phyloP scores from a whole-genome alignment of 2,329 filamentous ascomycete genomes.

The Rhynchosporium graminicola region DNA sequence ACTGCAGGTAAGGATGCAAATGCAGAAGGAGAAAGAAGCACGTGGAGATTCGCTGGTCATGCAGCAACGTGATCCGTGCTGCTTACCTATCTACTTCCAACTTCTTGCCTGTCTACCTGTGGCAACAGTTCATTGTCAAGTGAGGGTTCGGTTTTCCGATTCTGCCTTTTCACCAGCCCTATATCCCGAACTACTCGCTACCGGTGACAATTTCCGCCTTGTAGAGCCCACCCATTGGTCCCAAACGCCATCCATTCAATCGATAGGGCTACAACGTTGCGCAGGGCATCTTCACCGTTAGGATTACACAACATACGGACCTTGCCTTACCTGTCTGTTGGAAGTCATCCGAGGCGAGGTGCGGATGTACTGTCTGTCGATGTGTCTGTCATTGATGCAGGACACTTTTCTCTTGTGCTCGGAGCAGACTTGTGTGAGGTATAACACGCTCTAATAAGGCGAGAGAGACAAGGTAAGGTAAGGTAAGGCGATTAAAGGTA shows the following conservation, averaged over 20 bases:
- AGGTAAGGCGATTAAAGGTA: neutral
- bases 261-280: conserved; percentile 4
- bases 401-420: neutral
- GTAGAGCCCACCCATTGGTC: conserved; percentile 15
- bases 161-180: neutral
- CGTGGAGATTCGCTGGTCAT: conserved; percentile 31
- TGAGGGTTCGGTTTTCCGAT: neutral
- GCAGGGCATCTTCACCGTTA: conserved; percentile 19
- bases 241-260: conserved; percentile 21
- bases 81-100: neutral
- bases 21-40: conserved; percentile 16
- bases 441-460: neutral
- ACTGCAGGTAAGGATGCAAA: neutral
- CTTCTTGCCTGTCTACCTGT: neutral
- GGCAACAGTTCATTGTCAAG: conserved; percentile 1
- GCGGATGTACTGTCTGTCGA: neutral
- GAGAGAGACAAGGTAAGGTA: neutral
- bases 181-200: neutral
- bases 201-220: neutral
- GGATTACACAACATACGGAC: conserved; percentile 17
- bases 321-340: neutral
- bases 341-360: neutral
- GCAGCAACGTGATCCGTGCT: conserved; percentile 24
- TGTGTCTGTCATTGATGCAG: conserved; percentile 1
- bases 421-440: neutral